phyloP scores from a whole-genome alignment of 805 yeast genomes.

The Wickerhamomyces mucosus region DNA sequence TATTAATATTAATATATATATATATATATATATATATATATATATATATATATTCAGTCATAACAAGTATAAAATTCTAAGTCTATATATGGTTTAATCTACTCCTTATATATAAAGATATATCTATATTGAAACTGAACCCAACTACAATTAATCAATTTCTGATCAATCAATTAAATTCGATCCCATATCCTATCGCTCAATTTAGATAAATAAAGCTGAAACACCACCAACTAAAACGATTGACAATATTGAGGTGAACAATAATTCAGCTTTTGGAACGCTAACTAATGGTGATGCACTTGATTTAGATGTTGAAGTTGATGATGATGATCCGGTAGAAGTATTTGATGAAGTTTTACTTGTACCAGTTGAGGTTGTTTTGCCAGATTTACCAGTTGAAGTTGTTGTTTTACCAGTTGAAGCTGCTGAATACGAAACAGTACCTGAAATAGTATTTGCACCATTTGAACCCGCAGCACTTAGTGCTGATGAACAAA shows the following conservation, averaged over 20 bases:
- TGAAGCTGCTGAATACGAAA: slow-evolving; percentile 2
- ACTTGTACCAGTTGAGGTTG: slow-evolving; percentile 6
- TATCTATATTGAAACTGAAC: too few species aligned
- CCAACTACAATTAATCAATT: too few species aligned
- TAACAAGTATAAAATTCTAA: too few species aligned
- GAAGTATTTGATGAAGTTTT: slow-evolving; percentile 4
- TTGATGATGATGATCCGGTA: slow-evolving; percentile 12
- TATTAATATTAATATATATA: too few species aligned
- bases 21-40: too few species aligned
- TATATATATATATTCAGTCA: too few species aligned
- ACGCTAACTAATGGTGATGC: slow-evolving; percentile 19
- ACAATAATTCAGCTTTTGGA: slow-evolving; percentile 22
- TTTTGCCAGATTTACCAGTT: slow-evolving; percentile 6
- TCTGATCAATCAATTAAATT: too few species aligned
- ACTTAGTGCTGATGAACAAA: slow-evolving; percentile 46
- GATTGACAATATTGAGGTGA: slow-evolving; percentile 23
- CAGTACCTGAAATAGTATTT: slow-evolving; percentile 39
- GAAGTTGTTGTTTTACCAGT: slow-evolving; percentile 5
- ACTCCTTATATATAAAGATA: too few species aligned
- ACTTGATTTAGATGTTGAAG: slow-evolving; percentile 11
- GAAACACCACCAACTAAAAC: slow-evolving; percentile 29
- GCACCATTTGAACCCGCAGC: slow-evolving; percentile 68
- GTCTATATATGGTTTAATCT: too few species aligned
- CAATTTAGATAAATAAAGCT: slow-evolving; percentile 25
- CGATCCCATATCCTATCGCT: too few species aligned